A percentile compares a stretch with the other conserved stretches of the same genome.
phyloP scores from a whole-genome alignment of 306 rosid genomes.

The Abrus pulchellus region DNA sequence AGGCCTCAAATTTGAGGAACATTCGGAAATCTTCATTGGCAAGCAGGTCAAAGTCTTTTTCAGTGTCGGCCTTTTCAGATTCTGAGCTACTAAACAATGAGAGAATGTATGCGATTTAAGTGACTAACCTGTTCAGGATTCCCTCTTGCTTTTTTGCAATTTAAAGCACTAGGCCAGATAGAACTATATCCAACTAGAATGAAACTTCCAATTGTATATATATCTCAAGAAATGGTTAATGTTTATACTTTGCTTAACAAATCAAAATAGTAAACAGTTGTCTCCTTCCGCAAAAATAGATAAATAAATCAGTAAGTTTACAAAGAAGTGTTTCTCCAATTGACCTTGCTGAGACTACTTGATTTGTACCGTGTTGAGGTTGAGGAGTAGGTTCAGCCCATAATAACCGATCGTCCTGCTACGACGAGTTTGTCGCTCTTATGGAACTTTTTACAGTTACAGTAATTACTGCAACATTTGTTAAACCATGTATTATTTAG shows the following conservation, averaged over 20 bases:
- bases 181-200: conserved; percentile 16
- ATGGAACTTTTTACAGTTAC: not conserved
- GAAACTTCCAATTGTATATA: conserved; percentile 28
- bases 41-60: conserved; percentile 70
- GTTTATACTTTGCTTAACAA: not conserved
- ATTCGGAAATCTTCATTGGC: conserved; percentile 74
- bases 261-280: conserved; percentile 3
- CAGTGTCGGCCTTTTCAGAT: conserved; percentile 75
- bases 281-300: not conserved
- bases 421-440: not conserved
- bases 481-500: too few species aligned
- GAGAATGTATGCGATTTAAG: conserved; percentile 91
- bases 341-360: too few species aligned
- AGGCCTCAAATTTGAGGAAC: conserved; percentile 75
- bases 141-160: not conserved
- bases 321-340: too few species aligned
- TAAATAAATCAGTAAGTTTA: not conserved
- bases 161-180: conserved; percentile 20
- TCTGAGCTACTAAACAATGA: conserved; percentile 83
- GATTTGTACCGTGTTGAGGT: too few species aligned
- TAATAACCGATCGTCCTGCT: not conserved
- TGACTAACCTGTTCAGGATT: not conserved
- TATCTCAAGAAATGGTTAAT: conserved; percentile 17
- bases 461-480: not conserved
- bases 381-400: not conserved